phyloP scores from a whole-genome alignment of 139 green algal genomes.

The Zygnema circumcarinatum region DNA sequence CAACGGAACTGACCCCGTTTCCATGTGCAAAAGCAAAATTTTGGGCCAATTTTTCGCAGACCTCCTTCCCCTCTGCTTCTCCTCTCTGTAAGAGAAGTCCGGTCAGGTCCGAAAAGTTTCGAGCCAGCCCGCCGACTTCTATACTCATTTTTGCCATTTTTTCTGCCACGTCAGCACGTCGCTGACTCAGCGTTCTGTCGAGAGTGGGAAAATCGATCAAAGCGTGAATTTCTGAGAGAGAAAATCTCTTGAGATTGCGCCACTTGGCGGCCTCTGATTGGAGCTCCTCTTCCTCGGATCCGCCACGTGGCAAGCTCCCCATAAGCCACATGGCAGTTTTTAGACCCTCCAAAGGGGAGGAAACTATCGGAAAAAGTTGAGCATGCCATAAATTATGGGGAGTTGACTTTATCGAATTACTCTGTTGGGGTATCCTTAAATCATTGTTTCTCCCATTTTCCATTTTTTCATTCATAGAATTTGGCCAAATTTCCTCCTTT shows the following conservation, averaged over 20 bases:
- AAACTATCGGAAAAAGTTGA: conserved; percentile 33
- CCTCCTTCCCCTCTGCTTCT: not conserved
- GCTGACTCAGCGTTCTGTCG: not conserved
- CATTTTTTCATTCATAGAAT: not conserved
- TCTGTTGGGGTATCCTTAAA: no score
- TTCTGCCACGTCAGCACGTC: not conserved
- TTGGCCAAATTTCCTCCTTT: conserved; percentile 24
- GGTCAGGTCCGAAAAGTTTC: conserved; percentile 29
- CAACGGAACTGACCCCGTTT: not conserved
- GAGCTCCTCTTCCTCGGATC: no score
- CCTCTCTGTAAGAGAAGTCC: conserved; percentile 32
- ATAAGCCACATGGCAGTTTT: conserved; percentile 33
- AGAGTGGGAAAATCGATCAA: conserved; percentile 46
- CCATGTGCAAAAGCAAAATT: not conserved
- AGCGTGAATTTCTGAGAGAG: conserved; percentile 24
- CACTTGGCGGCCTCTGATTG: no score
- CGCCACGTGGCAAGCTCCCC: no score
- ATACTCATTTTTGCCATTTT: conserved; percentile 21
- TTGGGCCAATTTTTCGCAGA: not conserved
- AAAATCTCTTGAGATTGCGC: conserved; percentile 18
- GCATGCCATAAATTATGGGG: conserved; percentile 39
- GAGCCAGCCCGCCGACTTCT: not conserved
- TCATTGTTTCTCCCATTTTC: no score
- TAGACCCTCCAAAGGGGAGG: not conserved
- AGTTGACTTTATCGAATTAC: no score